phyloP scores from a whole-genome alignment of 768 basidiomycete species.

The Tulasnella sp. region DNA sequence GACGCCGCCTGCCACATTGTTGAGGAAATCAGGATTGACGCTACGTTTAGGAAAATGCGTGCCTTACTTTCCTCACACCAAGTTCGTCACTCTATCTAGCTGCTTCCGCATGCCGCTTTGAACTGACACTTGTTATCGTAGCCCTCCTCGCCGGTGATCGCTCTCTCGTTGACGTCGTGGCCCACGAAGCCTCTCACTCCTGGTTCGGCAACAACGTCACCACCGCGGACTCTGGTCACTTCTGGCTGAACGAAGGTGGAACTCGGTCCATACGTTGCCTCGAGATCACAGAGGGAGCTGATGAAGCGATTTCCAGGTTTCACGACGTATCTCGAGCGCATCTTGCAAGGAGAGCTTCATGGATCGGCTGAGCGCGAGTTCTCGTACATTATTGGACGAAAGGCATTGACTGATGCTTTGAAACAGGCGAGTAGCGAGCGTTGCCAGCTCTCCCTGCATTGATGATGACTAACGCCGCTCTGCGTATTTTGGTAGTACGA shows the following conservation, averaged over 20 bases:
- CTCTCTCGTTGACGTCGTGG: slow-evolving; percentile 75
- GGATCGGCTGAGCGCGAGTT: slow-evolving; percentile 70
- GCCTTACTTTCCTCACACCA: slow-evolving; percentile 78
- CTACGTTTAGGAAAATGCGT: slow-evolving; percentile 82
- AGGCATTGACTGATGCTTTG: slow-evolving; percentile 58
- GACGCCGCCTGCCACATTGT: too few relatives aligned
- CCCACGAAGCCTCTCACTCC: slow-evolving; percentile 64
- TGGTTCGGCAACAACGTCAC: slow-evolving; percentile 90
- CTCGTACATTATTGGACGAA: slow-evolving; percentile 64
- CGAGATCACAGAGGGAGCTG: background rate
- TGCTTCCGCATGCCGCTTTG: background rate
- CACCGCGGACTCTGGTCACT: slow-evolving; percentile 61
- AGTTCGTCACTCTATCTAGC: slow-evolving; percentile 40
- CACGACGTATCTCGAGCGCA: slow-evolving; percentile 87
- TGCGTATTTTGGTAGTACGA: slow-evolving; percentile 29
- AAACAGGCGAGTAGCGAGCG: slow-evolving; percentile 24
- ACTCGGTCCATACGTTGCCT: background rate
- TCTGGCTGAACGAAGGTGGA: slow-evolving; percentile 72
- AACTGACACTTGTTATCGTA: slow-evolving; percentile 19
- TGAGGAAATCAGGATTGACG: too few relatives aligned
- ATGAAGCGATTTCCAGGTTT: slow-evolving; percentile 33
- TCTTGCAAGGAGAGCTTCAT: slow-evolving; percentile 58
- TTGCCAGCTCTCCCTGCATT: background rate
- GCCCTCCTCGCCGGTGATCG: slow-evolving; percentile 83
- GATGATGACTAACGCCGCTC: background rate